Evolutionary conservation across 192 early-diverging fungal species (phyloP).

Genomic region (Umbelopsis isabellina): DNA sequence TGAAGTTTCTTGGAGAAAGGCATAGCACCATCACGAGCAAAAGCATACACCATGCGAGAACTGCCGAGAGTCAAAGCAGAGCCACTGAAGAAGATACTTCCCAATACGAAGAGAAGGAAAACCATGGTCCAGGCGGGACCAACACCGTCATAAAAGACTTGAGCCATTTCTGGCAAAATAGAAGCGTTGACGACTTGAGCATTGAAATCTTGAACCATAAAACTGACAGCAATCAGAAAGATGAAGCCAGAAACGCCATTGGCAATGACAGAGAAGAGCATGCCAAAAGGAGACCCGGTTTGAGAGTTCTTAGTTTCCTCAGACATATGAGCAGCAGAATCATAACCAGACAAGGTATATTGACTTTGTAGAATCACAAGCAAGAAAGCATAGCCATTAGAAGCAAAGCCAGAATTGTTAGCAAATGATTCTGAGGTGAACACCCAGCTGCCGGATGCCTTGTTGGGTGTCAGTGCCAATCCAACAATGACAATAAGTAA

Average conservation of each 20-base stretch:
- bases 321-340: slow-evolving; percentile 43
- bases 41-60: slow-evolving; percentile 62
- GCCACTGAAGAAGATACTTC: slow-evolving; percentile 53
- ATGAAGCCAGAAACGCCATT: slow-evolving; percentile 44
- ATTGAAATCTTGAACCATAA: slow-evolving; percentile 46
- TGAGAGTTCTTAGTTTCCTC: slow-evolving; percentile 58
- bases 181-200: slow-evolving; percentile 39
- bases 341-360: slow-evolving; percentile 61
- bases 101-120: slow-evolving; percentile 49
- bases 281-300: slow-evolving; percentile 49
- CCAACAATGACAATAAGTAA: slow-evolving; percentile 37
- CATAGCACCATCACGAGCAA: slow-evolving; percentile 59
- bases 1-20: slow-evolving; percentile 52
- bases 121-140: slow-evolving; percentile 50
- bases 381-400: slow-evolving; percentile 52
- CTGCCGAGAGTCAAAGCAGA: slow-evolving; percentile 47
- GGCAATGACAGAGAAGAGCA: slow-evolving; percentile 46
- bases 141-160: slow-evolving; percentile 52
- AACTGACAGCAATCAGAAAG: slow-evolving; percentile 50
- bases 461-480: slow-evolving; percentile 34
- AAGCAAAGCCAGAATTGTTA: slow-evolving; percentile 54
- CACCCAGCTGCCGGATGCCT: slow-evolving; percentile 48
- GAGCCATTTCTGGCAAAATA: slow-evolving; percentile 43
- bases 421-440: slow-evolving; percentile 26
- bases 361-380: slow-evolving; percentile 56